phyloP scores from a whole-genome alignment of 805 yeast genomes.

The Komagataella pseudopastoris region DNA sequence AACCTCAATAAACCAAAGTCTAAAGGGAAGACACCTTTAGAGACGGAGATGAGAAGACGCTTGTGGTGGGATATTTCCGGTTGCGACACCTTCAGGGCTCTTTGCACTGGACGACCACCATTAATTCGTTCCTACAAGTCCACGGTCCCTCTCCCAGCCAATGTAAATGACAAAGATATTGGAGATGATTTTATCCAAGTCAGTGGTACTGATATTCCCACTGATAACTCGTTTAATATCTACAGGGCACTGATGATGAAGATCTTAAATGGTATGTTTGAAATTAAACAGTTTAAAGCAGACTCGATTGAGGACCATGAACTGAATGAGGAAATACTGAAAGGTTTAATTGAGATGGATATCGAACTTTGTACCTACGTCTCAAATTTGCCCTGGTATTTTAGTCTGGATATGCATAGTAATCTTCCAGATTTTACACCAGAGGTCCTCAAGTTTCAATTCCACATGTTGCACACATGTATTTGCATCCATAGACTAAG shows the following conservation, averaged over 20 bases:
- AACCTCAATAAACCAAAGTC: constrained; percentile 4
- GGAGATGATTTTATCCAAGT: constrained; percentile 1
- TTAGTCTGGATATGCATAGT: constrained; percentile 4
- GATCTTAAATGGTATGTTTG: constrained; percentile 9
- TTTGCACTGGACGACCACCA: constrained; percentile 5
- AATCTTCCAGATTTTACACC: constrained; percentile 3
- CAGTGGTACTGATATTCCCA: constrained; percentile 6
- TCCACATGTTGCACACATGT: constrained; percentile 9
- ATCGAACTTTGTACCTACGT: constrained; percentile 7
- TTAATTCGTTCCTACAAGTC: constrained; percentile 9
- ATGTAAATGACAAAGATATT: constrained; percentile 17
- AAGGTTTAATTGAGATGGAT: constrained; percentile 4
- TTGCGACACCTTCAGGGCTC: constrained; percentile 9
- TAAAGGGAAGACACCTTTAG: background rate
- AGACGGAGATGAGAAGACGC: constrained; percentile 17
- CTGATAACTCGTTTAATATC: constrained; percentile 8
- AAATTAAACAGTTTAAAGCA: background rate
- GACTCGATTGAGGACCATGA: constrained; percentile 1
- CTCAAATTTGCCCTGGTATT: constrained; percentile 4
- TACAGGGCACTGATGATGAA: constrained; percentile 5
- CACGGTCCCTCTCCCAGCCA: constrained; percentile 18
- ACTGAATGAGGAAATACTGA: background rate
- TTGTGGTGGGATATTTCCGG: constrained; percentile 12
- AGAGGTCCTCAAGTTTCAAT: constrained; percentile 11
- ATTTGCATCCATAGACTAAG: constrained; percentile 9